Percentiles rank a stretch among this genome's conserved stretches.
These are phyloP conservation scores for Blastomyces parvus DNA, from an alignment of 2,329 filamentous ascomycete genomes.

Conservation along the genomic window DNA sequence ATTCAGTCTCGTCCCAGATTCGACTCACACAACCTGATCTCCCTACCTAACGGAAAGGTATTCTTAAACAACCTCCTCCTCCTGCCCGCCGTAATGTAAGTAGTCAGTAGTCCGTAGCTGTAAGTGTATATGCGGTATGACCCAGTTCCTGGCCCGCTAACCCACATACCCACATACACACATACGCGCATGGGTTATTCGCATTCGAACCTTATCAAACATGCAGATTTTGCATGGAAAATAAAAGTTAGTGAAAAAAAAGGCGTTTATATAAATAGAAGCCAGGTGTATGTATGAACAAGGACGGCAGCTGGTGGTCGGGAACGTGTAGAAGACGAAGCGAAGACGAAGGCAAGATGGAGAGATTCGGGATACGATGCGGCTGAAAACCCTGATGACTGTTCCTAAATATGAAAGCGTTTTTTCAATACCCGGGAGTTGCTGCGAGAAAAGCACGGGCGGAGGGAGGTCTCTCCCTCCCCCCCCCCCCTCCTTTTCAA, in stretches of 20 bases:
- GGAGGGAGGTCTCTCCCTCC: too few relatives aligned
- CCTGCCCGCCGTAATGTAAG: neutral
- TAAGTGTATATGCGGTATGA: neutral
- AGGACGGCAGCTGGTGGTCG: neutral
- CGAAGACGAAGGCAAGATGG: neutral
- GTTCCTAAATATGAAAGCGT: too few relatives aligned
- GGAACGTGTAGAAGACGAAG: neutral
- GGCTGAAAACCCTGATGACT: too few relatives aligned
- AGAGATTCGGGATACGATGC: too few relatives aligned
- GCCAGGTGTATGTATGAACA: too few relatives aligned
- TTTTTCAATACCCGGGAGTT: too few relatives aligned
- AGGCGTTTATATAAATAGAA: neutral
- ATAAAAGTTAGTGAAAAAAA: neutral
- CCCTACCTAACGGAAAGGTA: too few relatives aligned
- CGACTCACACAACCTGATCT: neutral
- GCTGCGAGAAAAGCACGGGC: too few relatives aligned
- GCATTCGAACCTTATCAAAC: neutral
- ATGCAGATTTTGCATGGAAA: neutral
- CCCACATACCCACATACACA: neutral
- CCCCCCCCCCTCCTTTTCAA: too few relatives aligned
- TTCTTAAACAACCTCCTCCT: neutral
- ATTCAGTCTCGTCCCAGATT: neutral
- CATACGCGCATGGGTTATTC: neutral
- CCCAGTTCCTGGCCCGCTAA: neutral
- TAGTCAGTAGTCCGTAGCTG: neutral